These are phyloP conservation scores for Boletus semigastroideus DNA, from an alignment of 1,284 basidiomycete species.

Conservation along the genomic window DNA sequence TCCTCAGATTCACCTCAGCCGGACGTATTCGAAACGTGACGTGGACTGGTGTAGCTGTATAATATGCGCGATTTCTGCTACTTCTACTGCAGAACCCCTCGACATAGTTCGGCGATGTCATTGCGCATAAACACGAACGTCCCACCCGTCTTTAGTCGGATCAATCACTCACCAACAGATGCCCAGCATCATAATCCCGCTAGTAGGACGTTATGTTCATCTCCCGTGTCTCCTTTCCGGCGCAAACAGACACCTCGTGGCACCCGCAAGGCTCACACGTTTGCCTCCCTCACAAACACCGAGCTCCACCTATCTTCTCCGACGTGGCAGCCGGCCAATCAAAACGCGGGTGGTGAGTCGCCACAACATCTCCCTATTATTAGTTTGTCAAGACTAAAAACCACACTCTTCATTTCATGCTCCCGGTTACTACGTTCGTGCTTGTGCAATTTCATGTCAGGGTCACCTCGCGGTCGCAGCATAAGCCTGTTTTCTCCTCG, in stretches of 20 bases:
- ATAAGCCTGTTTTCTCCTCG: constrained; percentile 36
- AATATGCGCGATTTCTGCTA: constrained; percentile 14
- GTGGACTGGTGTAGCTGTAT: constrained; percentile 16
- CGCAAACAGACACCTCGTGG: constrained; percentile 31
- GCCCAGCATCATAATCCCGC: constrained; percentile 12
- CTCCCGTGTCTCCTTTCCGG: constrained; percentile 21
- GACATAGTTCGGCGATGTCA: constrained; percentile 24
- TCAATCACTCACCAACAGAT: constrained; percentile 19
- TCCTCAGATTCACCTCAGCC: constrained; percentile 10
- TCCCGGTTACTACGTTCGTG: constrained; percentile 18
- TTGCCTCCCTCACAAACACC: constrained; percentile 33
- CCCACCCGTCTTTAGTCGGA: constrained; percentile 20
- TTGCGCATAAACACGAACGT: constrained; percentile 32
- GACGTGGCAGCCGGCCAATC: constrained; percentile 26
- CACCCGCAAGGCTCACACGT: constrained; percentile 35
- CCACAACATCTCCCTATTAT: constrained; percentile 15
- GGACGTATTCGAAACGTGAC: constrained; percentile 31
- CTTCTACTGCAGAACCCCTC: constrained; percentile 7
- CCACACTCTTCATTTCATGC: constrained; percentile 19
- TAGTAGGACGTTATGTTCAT: constrained; percentile 12
- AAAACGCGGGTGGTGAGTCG: constrained; percentile 28
- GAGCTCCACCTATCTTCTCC: constrained; percentile 31
- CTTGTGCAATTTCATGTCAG: constrained; percentile 26
- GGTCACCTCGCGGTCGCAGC: constrained; percentile 33
- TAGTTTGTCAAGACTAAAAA: constrained; percentile 17